Evolutionary conservation across 495 filamentous ascomycete genomes (phyloP), one percentile per base, ranked within the genome.

Genomic region (Penicillium malachiteum): DNA sequence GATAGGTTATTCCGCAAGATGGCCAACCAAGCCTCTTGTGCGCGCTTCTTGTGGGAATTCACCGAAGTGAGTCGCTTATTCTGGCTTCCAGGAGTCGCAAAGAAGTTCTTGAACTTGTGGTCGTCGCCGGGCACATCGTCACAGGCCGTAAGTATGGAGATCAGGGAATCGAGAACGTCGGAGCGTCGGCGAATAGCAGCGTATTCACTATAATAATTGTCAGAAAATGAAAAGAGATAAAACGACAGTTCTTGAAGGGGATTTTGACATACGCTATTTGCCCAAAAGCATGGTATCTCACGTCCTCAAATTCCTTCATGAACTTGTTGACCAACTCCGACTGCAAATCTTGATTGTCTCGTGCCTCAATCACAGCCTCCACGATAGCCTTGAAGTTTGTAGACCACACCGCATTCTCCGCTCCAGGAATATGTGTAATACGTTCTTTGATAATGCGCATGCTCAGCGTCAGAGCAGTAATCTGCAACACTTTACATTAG

Each of bases 401-500:
- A 1, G 83, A 83, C 73, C 92, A 95, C 14, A 75, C 77, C 50
- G 81, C 78, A 50, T 87, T 86, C 14, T 84, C 79, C 7, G 79
- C 80, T 34, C 77, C 75, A 46, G 78, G 75, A 31, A 85, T 67
- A 66, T 88, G 77, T 45, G 81, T 81, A 14, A 83, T 80, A 64
- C 92, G 87, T 56, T 86, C 86, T 72, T 92, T 91, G 51, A 96
- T 65, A 11, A 97, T 67, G 43, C 88, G 85, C 92, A 96, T 93
- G 41, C 87, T 80, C 33, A 97, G 71, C 1, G 85, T 87, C 56
- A 97, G 69, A 41, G 86, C 87, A 38, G 83, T 86, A 45, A 77
- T 73, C 68, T 83, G 67, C 21, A 21, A 37, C 1, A 37, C 56
- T 48, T 8, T 12, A 48, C 67, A 66, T 58, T 31, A 55, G 55